phyloP scores from a whole-genome alignment of 140 eudicot species.

The Erigeron philadelphicus region DNA sequence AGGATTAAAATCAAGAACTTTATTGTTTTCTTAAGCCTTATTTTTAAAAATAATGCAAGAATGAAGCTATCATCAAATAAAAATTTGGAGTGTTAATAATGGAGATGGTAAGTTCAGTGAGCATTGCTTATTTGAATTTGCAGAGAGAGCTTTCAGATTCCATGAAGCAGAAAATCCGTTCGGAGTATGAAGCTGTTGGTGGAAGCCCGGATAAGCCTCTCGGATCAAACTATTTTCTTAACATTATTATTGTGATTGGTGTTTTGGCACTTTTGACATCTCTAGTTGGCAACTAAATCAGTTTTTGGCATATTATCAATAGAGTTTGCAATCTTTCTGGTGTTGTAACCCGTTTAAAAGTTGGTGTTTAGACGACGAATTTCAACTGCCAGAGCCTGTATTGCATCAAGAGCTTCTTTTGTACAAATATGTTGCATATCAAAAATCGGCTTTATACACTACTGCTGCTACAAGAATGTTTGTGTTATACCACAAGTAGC shows the following conservation, averaged over 20 bases:
- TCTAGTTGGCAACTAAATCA: conserved; percentile 52
- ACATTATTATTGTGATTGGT: conserved; percentile 78
- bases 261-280: conserved; percentile 83
- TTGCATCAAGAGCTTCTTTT: background rate
- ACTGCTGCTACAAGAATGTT: background rate
- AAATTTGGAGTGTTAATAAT: conserved; percentile 42
- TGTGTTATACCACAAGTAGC: too few species aligned
- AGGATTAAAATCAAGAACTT: conserved; percentile 66
- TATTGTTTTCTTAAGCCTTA: conserved; percentile 53
- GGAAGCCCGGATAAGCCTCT: conserved; percentile 98
- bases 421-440: background rate
- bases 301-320: background rate
- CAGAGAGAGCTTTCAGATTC: conserved; percentile 87
- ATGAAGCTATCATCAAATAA: conserved; percentile 48
- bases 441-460: background rate
- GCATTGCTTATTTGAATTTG: conserved; percentile 72
- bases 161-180: conserved; percentile 87
- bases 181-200: conserved; percentile 86
- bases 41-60: conserved; percentile 47
- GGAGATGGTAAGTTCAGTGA: conserved; percentile 55
- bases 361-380: background rate
- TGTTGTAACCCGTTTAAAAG: background rate
- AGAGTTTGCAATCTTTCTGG: background rate
- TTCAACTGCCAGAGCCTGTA: background rate
- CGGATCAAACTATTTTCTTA: conserved; percentile 79